Evolutionary conservation across 2,329 filamentous ascomycete genomes (phyloP).

Genomic region (Colletotrichum zoysiae): DNA sequence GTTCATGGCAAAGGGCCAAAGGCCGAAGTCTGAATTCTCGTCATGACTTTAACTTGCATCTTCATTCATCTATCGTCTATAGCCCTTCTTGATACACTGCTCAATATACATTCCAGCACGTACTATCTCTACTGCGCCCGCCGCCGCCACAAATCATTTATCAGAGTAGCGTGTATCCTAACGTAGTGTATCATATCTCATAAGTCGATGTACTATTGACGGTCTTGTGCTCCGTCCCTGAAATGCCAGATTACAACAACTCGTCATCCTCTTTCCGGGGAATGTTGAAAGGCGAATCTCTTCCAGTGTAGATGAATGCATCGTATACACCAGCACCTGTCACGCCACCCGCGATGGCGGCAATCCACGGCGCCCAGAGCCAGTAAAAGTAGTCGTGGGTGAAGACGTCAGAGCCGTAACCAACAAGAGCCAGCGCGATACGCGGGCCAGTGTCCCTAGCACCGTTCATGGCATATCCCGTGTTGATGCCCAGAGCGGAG

Average conservation of each 20-base stretch:
- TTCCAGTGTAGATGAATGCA: conserved; percentile 46
- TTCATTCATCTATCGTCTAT: background rate
- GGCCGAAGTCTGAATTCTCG: background rate
- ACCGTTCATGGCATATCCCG: conserved; percentile 53
- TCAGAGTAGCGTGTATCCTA: background rate
- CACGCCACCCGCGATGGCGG: conserved; percentile 47
- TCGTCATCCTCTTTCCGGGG: conserved; percentile 23
- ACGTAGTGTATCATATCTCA: background rate
- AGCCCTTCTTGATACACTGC: background rate
- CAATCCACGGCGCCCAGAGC: conserved; percentile 49
- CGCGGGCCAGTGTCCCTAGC: conserved; percentile 54
- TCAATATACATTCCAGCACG: background rate
- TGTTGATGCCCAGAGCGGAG: conserved; percentile 53
- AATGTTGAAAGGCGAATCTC: conserved; percentile 35
- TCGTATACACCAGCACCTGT: conserved; percentile 50
- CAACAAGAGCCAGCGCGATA: conserved; percentile 49
- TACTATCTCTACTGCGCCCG: background rate
- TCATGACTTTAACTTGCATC: background rate
- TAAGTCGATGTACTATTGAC: background rate
- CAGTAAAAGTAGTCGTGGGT: conserved; percentile 48
- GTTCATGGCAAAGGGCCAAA: too few species aligned
- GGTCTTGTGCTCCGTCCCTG: background rate
- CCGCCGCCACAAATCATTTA: background rate
- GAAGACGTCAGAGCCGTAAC: conserved; percentile 49
- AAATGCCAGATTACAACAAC: background rate